Evolutionary conservation across 2,329 filamentous ascomycete species (phyloP).

Genomic region (Beauveria pseudobassiana): DNA sequence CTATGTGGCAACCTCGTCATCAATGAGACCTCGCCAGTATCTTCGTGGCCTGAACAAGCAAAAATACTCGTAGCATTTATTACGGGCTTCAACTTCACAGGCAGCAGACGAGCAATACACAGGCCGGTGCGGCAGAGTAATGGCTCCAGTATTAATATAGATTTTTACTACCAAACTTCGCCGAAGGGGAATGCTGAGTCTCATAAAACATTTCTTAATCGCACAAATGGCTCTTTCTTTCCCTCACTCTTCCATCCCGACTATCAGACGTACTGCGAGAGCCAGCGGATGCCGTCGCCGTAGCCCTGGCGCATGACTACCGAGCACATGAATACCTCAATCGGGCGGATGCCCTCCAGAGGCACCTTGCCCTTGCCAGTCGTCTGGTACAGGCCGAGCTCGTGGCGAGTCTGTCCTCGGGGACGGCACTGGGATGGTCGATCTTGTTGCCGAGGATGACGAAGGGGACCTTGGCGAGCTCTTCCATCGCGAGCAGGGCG

Average conservation of each 20-base stretch:
- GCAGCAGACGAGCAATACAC: background rate
- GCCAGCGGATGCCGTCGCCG: conserved; percentile 83
- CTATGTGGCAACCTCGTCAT: background rate
- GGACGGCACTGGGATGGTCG: conserved; percentile 91
- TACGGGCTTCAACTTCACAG: background rate
- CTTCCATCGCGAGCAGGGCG: conserved; percentile 92
- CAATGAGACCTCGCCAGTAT: background rate
- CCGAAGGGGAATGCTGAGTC: conserved; percentile 28
- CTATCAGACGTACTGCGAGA: conserved; percentile 83
- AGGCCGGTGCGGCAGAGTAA: background rate
- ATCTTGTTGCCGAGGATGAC: conserved; percentile 98
- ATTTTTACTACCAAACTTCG: conserved; percentile 26
- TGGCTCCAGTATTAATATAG: conserved; percentile 10
- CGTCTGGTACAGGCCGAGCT: conserved; percentile 90
- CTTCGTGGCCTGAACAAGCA: background rate
- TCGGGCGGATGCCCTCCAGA: conserved; percentile 83
- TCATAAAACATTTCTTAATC: conserved; percentile 21
- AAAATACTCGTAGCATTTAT: background rate
- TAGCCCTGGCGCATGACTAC: conserved; percentile 98
- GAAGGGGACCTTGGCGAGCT: conserved; percentile 91
- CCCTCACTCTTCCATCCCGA: background rate
- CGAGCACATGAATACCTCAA: conserved; percentile 99
- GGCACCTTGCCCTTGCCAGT: conserved; percentile 94
- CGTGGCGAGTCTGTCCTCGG: conserved; percentile 92
- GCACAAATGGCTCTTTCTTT: conserved; percentile 14